Percentiles rank a stretch among this genome's conserved stretches.
Evolutionary conservation across 2,329 filamentous ascomycete species (phyloP).

Genomic region (Calycina marina): DNA sequence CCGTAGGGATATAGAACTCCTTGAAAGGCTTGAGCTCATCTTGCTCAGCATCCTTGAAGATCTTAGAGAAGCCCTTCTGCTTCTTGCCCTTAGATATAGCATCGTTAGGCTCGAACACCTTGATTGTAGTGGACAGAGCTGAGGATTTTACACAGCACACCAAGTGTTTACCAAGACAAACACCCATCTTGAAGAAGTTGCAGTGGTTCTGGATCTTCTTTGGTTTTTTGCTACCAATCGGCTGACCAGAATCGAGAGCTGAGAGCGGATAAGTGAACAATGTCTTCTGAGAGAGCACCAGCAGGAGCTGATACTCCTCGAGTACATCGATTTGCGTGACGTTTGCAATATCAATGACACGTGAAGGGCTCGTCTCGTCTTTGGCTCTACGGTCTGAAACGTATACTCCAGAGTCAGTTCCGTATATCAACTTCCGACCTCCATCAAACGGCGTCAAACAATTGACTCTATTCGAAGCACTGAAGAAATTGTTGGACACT

Average conservation of each 20-base stretch:
- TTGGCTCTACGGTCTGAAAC: slow-evolving; percentile 82
- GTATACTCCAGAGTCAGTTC: slow-evolving; percentile 88
- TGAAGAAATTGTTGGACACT: slow-evolving; percentile 45
- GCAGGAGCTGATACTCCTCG: slow-evolving; percentile 82
- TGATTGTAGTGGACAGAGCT: slow-evolving; percentile 87
- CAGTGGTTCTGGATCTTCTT: slow-evolving; percentile 96
- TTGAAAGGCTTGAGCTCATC: slow-evolving; percentile 95
- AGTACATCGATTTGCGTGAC: slow-evolving; percentile 94
- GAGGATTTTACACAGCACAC: slow-evolving; percentile 96
- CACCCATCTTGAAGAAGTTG: slow-evolving; percentile 96
- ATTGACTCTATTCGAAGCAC: slow-evolving; percentile 68
- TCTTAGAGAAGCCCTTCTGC: slow-evolving; percentile 79
- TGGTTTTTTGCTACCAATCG: slow-evolving; percentile 65
- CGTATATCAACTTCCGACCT: slow-evolving; percentile 84
- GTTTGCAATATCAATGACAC: slow-evolving; percentile 71
- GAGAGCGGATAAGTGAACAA: slow-evolving; percentile 79
- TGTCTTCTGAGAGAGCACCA: slow-evolving; percentile 88
- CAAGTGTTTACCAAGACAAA: slow-evolving; percentile 83
- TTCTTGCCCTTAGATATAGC: slow-evolving; percentile 87
- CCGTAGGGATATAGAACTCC: slow-evolving; percentile 97
- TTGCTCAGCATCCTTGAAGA: slow-evolving; percentile 77
- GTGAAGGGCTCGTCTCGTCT: slow-evolving; percentile 58
- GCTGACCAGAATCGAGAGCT: slow-evolving; percentile 73
- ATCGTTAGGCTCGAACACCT: slow-evolving; percentile 97
- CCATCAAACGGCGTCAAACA: slow-evolving; percentile 92